Percentiles rank a stretch among this genome's conserved stretches.
Conservation (phyloP, 164 flowering plant genomes). For the Vitis cinerea region DNA sequence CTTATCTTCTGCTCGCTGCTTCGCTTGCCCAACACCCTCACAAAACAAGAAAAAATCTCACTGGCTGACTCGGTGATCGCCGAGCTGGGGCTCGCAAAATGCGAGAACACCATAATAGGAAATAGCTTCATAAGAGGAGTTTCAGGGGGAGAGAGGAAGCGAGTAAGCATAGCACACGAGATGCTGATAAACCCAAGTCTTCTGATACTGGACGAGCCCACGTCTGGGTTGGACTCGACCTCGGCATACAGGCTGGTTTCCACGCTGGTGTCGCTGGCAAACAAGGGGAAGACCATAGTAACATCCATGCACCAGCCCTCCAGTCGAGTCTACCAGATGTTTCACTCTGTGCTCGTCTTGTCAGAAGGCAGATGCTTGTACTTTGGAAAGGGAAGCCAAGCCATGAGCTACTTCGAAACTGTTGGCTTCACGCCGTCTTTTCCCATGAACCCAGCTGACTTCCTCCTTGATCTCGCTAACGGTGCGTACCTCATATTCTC, state of each 20-base stretch:
- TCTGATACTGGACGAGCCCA: conserved; percentile 82
- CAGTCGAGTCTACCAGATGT: conserved; percentile 78
- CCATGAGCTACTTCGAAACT: conserved; percentile 63
- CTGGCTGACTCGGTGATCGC: conserved; percentile 62
- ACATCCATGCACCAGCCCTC: conserved; percentile 90
- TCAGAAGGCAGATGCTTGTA: conserved; percentile 70
- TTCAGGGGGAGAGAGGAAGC: conserved; percentile 85
- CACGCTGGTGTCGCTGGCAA: conserved; percentile 51
- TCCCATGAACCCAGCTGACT: conserved; percentile 90
- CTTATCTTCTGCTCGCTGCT: conserved; percentile 69
- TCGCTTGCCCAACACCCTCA: conserved; percentile 46
- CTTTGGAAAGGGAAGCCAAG: conserved; percentile 66
- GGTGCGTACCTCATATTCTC: conserved; percentile 45
- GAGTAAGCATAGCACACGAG: conserved; percentile 88
- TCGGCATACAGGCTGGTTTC: conserved; percentile 66
- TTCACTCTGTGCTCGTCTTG: conserved; percentile 61
- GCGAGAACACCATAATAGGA: conserved; percentile 73
- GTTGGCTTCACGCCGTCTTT: conserved; percentile 69
- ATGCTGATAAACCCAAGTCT: conserved; percentile 80
- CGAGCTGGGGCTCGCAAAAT: conserved; percentile 68
- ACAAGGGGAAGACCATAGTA: conserved; percentile 76
- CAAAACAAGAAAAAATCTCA: conserved; percentile 37
- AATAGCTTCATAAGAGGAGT: conserved; percentile 67
- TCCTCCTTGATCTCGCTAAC: conserved; percentile 92
- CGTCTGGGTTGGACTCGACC: conserved; percentile 89